Percentiles rank a stretch among this genome's conserved stretches.
Evolutionary conservation across 495 filamentous ascomycete genomes (phyloP).

Genomic region (Tuber brumale): DNA sequence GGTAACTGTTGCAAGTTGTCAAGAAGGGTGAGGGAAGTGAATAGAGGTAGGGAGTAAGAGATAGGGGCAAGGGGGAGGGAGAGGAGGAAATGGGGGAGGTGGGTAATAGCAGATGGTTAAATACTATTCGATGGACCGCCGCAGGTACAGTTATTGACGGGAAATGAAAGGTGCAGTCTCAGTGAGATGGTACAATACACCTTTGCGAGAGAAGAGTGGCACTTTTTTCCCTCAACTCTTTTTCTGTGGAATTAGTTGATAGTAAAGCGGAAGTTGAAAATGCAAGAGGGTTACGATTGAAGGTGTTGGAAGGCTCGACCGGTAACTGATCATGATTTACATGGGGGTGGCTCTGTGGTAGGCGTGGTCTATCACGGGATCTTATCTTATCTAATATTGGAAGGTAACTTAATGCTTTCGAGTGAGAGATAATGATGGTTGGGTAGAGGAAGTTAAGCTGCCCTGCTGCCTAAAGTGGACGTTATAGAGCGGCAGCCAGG

Average conservation of each 20-base stretch:
- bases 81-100: neutral
- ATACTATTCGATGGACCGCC: neutral
- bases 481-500: neutral
- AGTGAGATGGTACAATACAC: neutral
- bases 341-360: neutral
- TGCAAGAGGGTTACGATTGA: neutral
- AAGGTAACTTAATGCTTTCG: neutral
- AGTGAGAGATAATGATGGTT: neutral
- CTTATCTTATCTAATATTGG: neutral
- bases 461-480: too few species aligned
- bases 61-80: neutral
- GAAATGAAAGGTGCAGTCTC: neutral
- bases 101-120: neutral
- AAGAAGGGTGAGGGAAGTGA: neutral
- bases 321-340: neutral
- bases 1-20: neutral
- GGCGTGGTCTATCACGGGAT: neutral
- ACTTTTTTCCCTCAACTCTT: neutral
- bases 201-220: neutral
- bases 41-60: neutral
- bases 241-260: neutral
- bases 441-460: neutral
- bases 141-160: neutral
- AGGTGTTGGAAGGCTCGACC: neutral
- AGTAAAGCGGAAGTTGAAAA: neutral